These are phyloP conservation scores for Nannizziopsis arthrosporioides DNA, from an alignment of 2,329 filamentous ascomycete genomes.

Conservation along the genomic window DNA sequence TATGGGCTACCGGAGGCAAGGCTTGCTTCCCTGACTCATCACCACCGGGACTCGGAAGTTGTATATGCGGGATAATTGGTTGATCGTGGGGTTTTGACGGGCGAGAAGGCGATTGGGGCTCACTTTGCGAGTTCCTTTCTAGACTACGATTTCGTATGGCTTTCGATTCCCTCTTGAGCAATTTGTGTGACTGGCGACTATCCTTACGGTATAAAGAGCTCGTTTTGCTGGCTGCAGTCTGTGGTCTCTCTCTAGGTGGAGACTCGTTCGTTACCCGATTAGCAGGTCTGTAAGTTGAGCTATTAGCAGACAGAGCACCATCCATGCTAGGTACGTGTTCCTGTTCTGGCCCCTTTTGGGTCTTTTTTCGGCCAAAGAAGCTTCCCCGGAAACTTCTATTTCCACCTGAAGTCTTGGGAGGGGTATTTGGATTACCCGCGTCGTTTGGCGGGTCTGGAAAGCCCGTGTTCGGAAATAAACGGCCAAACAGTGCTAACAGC, in stretches of 20 bases:
- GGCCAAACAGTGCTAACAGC: constrained; percentile 66
- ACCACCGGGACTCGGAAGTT: background rate
- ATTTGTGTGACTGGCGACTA: constrained; percentile 15
- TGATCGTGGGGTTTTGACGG: background rate
- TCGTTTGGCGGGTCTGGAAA: constrained; percentile 22
- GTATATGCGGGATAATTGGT: constrained; percentile 1
- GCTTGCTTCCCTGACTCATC: constrained; percentile 18
- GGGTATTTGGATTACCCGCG: constrained; percentile 36
- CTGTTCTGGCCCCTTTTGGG: constrained; percentile 35
- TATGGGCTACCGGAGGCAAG: constrained; percentile 28
- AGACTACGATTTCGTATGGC: constrained; percentile 18
- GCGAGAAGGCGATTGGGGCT: background rate
- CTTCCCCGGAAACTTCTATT: constrained; percentile 59
- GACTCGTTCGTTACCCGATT: too few relatives aligned
- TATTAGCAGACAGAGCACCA: constrained; percentile 43
- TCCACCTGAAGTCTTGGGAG: constrained; percentile 58
- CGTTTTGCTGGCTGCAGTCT: constrained; percentile 15
- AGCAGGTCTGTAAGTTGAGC: constrained; percentile 58
- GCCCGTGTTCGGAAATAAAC: constrained; percentile 60
- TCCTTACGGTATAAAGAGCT: constrained; percentile 22
- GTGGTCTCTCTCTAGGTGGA: constrained; percentile 20
- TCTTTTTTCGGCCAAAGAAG: constrained; percentile 58
- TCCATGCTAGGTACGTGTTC: constrained; percentile 25
- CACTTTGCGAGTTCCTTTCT: constrained; percentile 11
- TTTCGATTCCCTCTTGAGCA: constrained; percentile 25